phyloP scores from a whole-genome alignment of 1,284 basidiomycete species.

The Phylloporus gajari region DNA sequence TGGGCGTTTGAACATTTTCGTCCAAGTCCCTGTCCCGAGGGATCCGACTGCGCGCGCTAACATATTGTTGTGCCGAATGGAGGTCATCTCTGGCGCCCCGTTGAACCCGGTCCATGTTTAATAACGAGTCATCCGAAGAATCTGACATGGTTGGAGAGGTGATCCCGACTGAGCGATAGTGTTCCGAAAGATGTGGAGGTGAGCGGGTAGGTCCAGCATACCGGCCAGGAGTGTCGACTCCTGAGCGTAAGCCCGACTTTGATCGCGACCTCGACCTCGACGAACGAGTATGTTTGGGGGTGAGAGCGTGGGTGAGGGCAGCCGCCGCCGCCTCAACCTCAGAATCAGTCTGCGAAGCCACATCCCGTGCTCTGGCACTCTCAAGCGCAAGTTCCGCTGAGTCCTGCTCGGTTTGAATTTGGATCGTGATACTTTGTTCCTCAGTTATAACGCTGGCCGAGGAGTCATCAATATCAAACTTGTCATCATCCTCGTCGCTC shows the following conservation, averaged over 20 bases:
- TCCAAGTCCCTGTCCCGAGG: slow-evolving; percentile 64
- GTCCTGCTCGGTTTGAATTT: slow-evolving; percentile 31
- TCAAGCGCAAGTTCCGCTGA: slow-evolving; percentile 31
- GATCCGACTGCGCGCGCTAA: slow-evolving; percentile 62
- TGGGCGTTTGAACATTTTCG: slow-evolving; percentile 69
- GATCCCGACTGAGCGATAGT: slow-evolving; percentile 40
- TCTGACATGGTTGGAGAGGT: slow-evolving; percentile 55
- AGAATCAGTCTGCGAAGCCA: slow-evolving; percentile 44
- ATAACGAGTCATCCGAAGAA: slow-evolving; percentile 46
- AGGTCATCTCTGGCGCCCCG: slow-evolving; percentile 65
- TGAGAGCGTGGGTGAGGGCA: slow-evolving; percentile 43
- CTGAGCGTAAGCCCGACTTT: slow-evolving; percentile 59
- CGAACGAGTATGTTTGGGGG: slow-evolving; percentile 47
- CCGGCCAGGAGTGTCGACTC: slow-evolving; percentile 81
- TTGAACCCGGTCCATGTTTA: slow-evolving; percentile 46
- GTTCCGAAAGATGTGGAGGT: slow-evolving; percentile 52
- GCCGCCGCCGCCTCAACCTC: slow-evolving; percentile 49
- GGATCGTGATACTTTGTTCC: slow-evolving; percentile 40
- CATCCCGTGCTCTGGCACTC: slow-evolving; percentile 45
- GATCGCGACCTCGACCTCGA: slow-evolving; percentile 58
- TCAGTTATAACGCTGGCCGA: slow-evolving; percentile 61
- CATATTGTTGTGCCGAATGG: slow-evolving; percentile 54
- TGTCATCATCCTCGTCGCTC: slow-evolving; percentile 67
- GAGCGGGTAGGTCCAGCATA: slow-evolving; percentile 74
- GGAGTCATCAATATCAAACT: slow-evolving; percentile 91